phyloP scores from a whole-genome alignment of 768 basidiomycete species.

The Termitomyces bulborhizus region DNA sequence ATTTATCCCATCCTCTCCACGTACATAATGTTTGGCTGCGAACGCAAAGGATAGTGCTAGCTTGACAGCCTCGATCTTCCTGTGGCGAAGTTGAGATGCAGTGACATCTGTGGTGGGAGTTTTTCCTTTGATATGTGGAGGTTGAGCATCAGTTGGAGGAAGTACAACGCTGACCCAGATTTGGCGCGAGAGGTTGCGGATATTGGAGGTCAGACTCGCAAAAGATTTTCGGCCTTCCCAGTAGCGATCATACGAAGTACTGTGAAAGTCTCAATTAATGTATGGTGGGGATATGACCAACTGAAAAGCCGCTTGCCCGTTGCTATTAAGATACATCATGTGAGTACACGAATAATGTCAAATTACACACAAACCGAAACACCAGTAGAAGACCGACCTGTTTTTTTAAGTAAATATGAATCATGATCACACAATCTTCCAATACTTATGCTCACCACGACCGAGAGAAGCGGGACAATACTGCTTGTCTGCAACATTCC shows the following conservation, averaged over 20 bases:
- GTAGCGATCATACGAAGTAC: conserved; percentile 82
- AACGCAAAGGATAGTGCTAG: conserved; percentile 67
- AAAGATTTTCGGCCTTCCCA: conserved; percentile 90
- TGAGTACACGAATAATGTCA: neutral
- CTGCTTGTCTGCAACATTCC: conserved; percentile 69
- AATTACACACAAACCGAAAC: conserved; percentile 52
- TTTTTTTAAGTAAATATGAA: neutral
- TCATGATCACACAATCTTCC: neutral
- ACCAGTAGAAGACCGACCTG: conserved; percentile 88
- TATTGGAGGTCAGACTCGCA: conserved; percentile 60
- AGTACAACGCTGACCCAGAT: conserved; percentile 77
- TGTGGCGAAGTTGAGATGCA: conserved; percentile 45
- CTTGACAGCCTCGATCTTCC: conserved; percentile 67
- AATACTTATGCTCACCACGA: conserved; percentile 59
- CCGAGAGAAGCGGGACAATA: conserved; percentile 81
- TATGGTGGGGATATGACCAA: neutral
- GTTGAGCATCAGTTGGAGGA: conserved; percentile 46
- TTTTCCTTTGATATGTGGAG: conserved; percentile 44
- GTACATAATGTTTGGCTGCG: conserved; percentile 77
- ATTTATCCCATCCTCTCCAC: conserved; percentile 73
- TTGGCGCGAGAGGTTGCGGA: conserved; percentile 71
- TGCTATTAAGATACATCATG: conserved; percentile 33
- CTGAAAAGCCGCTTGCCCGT: conserved; percentile 40
- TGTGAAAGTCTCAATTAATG: conserved; percentile 18
- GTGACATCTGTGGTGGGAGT: conserved; percentile 40